A percentile compares a stretch with the other conserved stretches of the same genome.
These are phyloP conservation scores for Geotrichum fermentans DNA, from an alignment of 1,139 yeast genomes.

Conservation along the genomic window DNA sequence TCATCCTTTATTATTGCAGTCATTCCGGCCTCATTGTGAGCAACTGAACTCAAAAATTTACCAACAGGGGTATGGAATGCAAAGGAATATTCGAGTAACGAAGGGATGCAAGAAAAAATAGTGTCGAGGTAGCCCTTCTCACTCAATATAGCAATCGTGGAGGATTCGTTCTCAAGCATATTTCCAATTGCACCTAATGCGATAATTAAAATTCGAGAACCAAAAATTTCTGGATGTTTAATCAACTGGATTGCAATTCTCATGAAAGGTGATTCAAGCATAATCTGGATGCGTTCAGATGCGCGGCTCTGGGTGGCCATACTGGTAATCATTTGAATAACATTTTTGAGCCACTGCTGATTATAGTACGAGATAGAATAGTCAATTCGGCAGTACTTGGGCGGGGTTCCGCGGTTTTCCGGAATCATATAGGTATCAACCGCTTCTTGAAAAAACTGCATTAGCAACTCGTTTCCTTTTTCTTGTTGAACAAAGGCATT, in stretches of 20 bases:
- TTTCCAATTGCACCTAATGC: slow-evolving; percentile 64
- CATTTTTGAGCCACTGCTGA: slow-evolving; percentile 43
- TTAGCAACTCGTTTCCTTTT: slow-evolving; percentile 61
- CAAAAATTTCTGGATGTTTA: slow-evolving; percentile 57
- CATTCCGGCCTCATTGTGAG: slow-evolving; percentile 75
- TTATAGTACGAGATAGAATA: slow-evolving; percentile 62
- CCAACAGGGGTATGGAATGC: slow-evolving; percentile 62
- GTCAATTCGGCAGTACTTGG: slow-evolving; percentile 49
- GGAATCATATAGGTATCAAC: slow-evolving; percentile 57
- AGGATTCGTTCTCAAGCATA: slow-evolving; percentile 86
- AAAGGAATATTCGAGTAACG: slow-evolving; percentile 50
- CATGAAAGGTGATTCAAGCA: slow-evolving; percentile 78
- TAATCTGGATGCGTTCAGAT: slow-evolving; percentile 68
- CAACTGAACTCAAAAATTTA: slow-evolving; percentile 76
- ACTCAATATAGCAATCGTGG: slow-evolving; percentile 73
- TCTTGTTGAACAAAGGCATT: slow-evolving; percentile 56
- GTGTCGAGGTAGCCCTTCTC: slow-evolving; percentile 73
- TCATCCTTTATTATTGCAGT: slow-evolving; percentile 48
- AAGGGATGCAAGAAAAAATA: slow-evolving; percentile 52
- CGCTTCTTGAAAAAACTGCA: slow-evolving; percentile 60
- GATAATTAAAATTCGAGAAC: slow-evolving; percentile 60
- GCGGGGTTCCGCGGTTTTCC: slow-evolving; percentile 48
- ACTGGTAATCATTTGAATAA: slow-evolving; percentile 59
- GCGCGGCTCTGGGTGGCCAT: slow-evolving; percentile 71
- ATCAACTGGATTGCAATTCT: slow-evolving; percentile 57